A percentile compares a stretch with the other conserved stretches of the same genome.
These are phyloP conservation scores for Diaporthe ampelina DNA, from an alignment of 2,329 filamentous ascomycete species.

Conservation along the genomic window DNA sequence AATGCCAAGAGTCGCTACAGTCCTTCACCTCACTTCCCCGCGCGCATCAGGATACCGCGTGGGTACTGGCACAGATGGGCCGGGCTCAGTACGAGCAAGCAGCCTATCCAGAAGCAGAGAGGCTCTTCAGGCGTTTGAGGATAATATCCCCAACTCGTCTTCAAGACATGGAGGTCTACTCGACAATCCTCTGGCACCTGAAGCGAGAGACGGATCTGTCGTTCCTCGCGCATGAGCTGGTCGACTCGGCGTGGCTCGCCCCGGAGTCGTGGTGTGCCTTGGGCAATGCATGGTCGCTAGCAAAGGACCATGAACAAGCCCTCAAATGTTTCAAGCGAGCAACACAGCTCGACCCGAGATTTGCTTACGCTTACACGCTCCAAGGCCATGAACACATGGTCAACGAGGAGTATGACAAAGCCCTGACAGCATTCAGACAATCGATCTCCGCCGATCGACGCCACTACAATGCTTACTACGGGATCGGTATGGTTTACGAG, in stretches of 20 bases:
- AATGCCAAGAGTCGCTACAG: conserved; percentile 82
- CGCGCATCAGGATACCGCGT: conserved; percentile 88
- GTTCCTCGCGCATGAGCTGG: conserved; percentile 90
- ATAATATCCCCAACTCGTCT: conserved; percentile 84
- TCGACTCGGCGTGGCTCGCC: conserved; percentile 88
- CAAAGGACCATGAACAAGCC: conserved; percentile 94
- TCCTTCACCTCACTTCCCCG: conserved; percentile 79
- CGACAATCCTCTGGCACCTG: conserved; percentile 98
- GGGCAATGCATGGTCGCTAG: conserved; percentile 94
- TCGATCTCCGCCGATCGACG: conserved; percentile 88
- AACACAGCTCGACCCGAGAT: conserved; percentile 88
- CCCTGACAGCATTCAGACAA: conserved; percentile 86
- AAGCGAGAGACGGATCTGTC: conserved; percentile 93
- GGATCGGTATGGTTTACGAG: conserved; percentile 85
- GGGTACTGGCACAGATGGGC: conserved; percentile 92
- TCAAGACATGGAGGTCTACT: conserved; percentile 98
- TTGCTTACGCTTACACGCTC: conserved; percentile 95
- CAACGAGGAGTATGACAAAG: conserved; percentile 98
- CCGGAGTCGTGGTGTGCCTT: conserved; percentile 97
- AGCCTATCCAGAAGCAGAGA: conserved; percentile 87
- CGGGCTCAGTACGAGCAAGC: conserved; percentile 93
- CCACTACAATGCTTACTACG: conserved; percentile 99
- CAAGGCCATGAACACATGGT: conserved; percentile 96
- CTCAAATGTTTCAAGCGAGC: conserved; percentile 95
- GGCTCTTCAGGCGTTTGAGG: conserved; percentile 84